phyloP scores from a whole-genome alignment of 2,329 filamentous ascomycete genomes.

The Orbilia oligospora region DNA sequence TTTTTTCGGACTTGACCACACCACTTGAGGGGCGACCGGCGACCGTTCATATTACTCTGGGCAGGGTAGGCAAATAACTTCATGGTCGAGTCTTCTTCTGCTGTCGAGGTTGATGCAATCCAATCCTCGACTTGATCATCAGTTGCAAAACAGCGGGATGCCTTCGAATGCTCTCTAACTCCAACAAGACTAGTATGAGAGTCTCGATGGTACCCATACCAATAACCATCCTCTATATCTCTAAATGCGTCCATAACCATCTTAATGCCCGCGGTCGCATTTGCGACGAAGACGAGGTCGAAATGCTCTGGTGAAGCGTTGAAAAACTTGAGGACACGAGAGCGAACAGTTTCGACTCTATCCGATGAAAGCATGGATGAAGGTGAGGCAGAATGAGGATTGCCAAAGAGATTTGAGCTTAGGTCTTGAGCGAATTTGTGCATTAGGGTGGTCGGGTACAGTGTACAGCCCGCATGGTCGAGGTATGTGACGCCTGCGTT shows the following conservation, averaged over 20 bases:
- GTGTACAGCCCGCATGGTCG: slow-evolving; percentile 94
- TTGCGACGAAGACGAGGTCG: slow-evolving; percentile 90
- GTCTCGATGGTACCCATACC: slow-evolving; percentile 85
- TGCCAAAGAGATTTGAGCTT: slow-evolving; percentile 84
- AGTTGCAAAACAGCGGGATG: slow-evolving; percentile 66
- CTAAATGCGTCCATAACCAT: slow-evolving; percentile 84
- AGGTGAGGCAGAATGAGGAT: slow-evolving; percentile 88
- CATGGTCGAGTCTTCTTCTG: background rate
- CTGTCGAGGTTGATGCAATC: slow-evolving; percentile 62
- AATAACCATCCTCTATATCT: slow-evolving; percentile 76
- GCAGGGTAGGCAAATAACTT: slow-evolving; percentile 70
- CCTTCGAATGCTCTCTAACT: slow-evolving; percentile 70
- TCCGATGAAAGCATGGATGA: slow-evolving; percentile 83
- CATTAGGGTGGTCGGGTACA: slow-evolving; percentile 84
- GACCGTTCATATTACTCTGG: slow-evolving; percentile 70
- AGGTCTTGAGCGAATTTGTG: slow-evolving; percentile 84
- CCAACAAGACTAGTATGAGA: slow-evolving; percentile 91
- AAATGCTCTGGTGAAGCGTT: slow-evolving; percentile 84
- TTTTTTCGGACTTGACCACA: slow-evolving; percentile 54
- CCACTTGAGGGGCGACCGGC: slow-evolving; percentile 67
- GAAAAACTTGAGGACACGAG: slow-evolving; percentile 81
- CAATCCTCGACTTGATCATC: slow-evolving; percentile 68
- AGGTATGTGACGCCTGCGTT: slow-evolving; percentile 80
- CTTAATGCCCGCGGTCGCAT: slow-evolving; percentile 92
- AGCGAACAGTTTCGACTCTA: slow-evolving; percentile 81